Evolutionary conservation across 768 basidiomycete species (phyloP).

Genomic region (Pholiota microspora): DNA sequence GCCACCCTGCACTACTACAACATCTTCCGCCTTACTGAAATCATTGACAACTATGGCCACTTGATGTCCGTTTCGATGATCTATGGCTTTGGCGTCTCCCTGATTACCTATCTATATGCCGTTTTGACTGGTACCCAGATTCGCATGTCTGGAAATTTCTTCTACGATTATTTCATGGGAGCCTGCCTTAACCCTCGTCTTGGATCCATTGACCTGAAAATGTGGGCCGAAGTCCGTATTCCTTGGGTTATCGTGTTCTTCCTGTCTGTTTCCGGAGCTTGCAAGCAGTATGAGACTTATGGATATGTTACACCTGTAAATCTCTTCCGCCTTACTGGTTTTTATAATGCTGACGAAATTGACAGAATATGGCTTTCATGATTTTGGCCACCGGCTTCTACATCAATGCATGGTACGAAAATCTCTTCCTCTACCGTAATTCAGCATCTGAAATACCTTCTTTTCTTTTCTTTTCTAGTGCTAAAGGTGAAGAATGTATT

Average conservation of each 20-base stretch:
- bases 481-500: conserved; percentile 92
- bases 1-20: conserved; percentile 71
- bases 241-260: conserved; percentile 97
- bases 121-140: conserved; percentile 77
- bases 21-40: conserved; percentile 88
- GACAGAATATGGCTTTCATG: conserved; percentile 95
- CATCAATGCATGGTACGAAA: conserved; percentile 91
- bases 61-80: conserved; percentile 96
- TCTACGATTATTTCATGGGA: conserved; percentile 98
- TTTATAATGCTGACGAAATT: background rate
- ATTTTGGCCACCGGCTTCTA: conserved; percentile 95
- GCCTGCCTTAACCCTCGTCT: conserved; percentile 92
- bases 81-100: conserved; percentile 79
- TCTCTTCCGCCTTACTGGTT: background rate
- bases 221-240: conserved; percentile 97
- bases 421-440: too few relatives aligned
- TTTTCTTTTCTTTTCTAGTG: conserved; percentile 38
- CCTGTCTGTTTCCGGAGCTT: conserved; percentile 86
- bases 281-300: conserved; percentile 91
- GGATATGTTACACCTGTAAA: conserved; percentile 90
- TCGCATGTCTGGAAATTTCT: conserved; percentile 91
- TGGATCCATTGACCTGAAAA: conserved; percentile 90
- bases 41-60: conserved; percentile 95
- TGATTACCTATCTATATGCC: conserved; percentile 77
- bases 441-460: too few relatives aligned